Evolutionary conservation across 2,329 filamentous ascomycete genomes (phyloP).

Genomic region (Botrytis elliptica): DNA sequence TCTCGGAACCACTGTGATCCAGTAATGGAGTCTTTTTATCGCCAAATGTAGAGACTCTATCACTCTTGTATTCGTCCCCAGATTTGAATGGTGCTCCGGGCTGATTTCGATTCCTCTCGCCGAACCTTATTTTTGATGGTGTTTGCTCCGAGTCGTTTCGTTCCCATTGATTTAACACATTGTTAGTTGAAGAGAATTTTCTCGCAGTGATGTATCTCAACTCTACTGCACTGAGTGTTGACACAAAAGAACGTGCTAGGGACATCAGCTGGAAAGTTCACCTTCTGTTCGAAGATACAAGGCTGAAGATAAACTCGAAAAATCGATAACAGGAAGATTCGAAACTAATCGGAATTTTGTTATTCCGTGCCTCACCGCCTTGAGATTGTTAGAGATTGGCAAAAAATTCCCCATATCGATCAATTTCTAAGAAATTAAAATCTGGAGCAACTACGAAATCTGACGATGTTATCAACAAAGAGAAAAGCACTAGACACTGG

Average conservation of each 20-base stretch:
- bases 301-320: slow-evolving; percentile 13
- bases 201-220: background rate
- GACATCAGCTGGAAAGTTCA: slow-evolving; percentile 2
- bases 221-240: background rate
- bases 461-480: slow-evolving; percentile 35
- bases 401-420: slow-evolving; percentile 7
- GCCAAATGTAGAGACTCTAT: background rate
- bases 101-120: background rate
- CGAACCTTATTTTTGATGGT: background rate
- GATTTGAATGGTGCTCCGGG: background rate
- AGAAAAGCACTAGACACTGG: slow-evolving; percentile 33
- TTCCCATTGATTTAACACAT: background rate
- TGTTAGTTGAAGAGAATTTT: background rate
- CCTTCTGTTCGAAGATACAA: background rate
- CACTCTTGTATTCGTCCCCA: background rate
- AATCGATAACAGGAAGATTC: background rate
- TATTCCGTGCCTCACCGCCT: slow-evolving; percentile 10
- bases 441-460: background rate
- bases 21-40: background rate
- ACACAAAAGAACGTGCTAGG: background rate
- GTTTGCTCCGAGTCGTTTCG: background rate
- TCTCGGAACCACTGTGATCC: background rate
- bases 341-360: background rate
- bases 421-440: background rate
- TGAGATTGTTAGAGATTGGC: background rate